Evolutionary conservation across 257 asterid species (phyloP), one percentile per base, ranked within the genome.

Genomic region (Plantago ovata): DNA sequence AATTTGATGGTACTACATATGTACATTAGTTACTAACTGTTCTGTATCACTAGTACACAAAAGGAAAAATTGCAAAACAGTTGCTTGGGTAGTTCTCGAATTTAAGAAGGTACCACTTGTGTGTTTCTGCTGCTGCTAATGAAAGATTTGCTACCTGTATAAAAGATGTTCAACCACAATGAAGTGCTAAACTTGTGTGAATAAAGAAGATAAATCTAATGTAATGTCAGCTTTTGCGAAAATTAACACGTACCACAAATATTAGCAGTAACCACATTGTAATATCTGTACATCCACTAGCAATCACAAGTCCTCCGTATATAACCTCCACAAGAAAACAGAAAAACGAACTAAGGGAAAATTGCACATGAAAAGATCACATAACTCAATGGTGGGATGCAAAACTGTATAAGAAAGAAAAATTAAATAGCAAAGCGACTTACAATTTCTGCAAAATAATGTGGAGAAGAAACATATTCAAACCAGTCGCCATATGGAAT

Each of bases 401-500:
- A 53, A 33, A 38, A 71, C 10, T 48, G 60, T 16, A 39, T 28
- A 45, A 40, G 59, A 22, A 28, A 55, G 51, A 43, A 18, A 50
- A 50, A 20, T 15, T 22, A 12, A n/a, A 24, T 13, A 41, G 16
- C 60, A 57, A 41, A 48, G 60, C 14, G 38, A 61, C 79, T 56
- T 79, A 89, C 98, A 43, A 86, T 81, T 81, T 93, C 98, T 56
- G 97, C 91, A 67, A 93, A 83, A 71, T 89, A 93, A 70, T 92
- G 98, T 9, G 98, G 95, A 56, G 87, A 82, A 2, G 98, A 92
- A 67, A 89, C 97, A 76, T 80, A 81, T 62, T 78, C 75, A 69
- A 92, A 92, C 98, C 98, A 92, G 72, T 85, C 95, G n/a, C 97
- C 95, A 40, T 38, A 55, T 56, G 95, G 98, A 60, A 86, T 77